Evolutionary conservation across 805 yeast genomes (phyloP), one percentile per base, ranked within the genome.

Genomic region (Kurtzmaniella cleridarum): DNA sequence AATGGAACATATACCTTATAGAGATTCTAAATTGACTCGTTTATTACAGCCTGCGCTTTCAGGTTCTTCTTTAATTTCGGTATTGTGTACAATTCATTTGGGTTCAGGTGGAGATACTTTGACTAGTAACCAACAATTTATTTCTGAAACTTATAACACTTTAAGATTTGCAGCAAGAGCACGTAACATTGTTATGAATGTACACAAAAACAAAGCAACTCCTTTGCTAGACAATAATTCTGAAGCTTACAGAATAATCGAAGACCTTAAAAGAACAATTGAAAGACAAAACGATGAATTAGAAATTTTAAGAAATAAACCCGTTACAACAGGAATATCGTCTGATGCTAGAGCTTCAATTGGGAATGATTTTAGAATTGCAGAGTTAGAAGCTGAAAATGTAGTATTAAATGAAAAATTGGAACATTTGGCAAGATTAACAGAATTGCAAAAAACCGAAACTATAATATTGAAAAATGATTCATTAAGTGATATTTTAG

Each of bases 101-200:
- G 78, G 84, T 2, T 51, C 65, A 4, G 43, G 46, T 8, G 44
- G 34, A 27, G 42, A 44, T 9, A 36, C 46, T 5, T 29, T 39
- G 18, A 31, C 30, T 31, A 17, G 17, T 10, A 60, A 62, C 15
- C 71, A 71, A 16, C 69, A 59, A 31, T 72, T 80, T 1, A 62
- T 75, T n/a, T 71, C 85, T 0, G 98, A 91, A 56, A 87, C 97
- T 0, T 67, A 81, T 30, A 88, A 87, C 55, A 90, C 98, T 0
- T 67, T 93, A 18, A 64, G 98, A 38, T 93, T 93, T 65, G 98
- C 96, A 0, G 85, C 95, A 0, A 69, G 96, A 43, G 97, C 98
- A 1, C 90, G 89, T 53, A 88, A 91, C 56, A 79, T 93, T 36
- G 71, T 79, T 10, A 72, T 90, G 50, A 73, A 71, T 39, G 95